A percentile compares a stretch with the other conserved stretches of the same genome.
Conservation (phyloP, 2,329 filamentous ascomycete genomes). For the Calonectria leucothoes region DNA sequence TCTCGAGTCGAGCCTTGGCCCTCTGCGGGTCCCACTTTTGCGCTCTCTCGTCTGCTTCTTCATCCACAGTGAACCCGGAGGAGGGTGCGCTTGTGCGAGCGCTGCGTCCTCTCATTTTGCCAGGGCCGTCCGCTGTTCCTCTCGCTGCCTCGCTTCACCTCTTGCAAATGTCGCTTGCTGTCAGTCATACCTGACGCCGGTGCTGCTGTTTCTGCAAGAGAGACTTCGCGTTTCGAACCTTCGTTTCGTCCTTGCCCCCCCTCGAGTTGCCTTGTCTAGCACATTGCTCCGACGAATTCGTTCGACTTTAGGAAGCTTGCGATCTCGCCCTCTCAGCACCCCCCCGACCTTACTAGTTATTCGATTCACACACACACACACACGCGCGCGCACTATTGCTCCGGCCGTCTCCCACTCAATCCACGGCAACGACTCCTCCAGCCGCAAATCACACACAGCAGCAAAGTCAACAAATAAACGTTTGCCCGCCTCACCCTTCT, state of each 20-base stretch:
- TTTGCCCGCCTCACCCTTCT: neutral
- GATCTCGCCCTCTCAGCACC: neutral
- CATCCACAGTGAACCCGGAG: neutral
- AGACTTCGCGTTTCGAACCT: neutral
- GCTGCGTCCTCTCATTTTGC: neutral
- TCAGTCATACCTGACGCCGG: neutral
- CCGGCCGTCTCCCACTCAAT: neutral
- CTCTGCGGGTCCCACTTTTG: constrained; percentile 13
- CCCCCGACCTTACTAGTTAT: neutral
- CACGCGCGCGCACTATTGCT: neutral
- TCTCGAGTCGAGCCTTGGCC: neutral
- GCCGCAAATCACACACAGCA: neutral
- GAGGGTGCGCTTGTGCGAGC: neutral
- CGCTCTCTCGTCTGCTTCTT: constrained; percentile 9
- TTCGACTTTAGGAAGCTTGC: neutral
- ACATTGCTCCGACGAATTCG: neutral
- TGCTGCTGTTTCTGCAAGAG: neutral
- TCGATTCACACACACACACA: neutral
- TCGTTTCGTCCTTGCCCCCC: neutral
- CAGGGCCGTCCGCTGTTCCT: neutral
- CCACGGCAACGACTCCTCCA: neutral
- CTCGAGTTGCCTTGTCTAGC: neutral
- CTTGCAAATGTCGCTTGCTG: constrained; percentile 8
- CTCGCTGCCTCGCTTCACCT: neutral
- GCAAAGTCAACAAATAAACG: constrained; percentile 1